These are phyloP conservation scores for Hirsutella minnesotensis DNA, from an alignment of 2,329 filamentous ascomycete species.

Conservation along the genomic window DNA sequence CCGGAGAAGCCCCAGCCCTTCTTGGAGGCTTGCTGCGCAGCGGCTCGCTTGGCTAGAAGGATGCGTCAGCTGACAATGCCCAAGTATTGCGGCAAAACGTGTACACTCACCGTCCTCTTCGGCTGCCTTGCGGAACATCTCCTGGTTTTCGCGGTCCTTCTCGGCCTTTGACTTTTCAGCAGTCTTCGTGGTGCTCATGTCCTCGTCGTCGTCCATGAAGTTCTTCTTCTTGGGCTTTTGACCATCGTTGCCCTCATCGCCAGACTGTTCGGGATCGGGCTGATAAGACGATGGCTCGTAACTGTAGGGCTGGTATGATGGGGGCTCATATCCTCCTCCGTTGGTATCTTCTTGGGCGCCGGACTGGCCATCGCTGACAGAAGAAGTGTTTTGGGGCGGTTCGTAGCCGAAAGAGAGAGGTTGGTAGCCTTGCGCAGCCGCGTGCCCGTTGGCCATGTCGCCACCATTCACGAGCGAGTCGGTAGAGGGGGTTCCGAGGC, in stretches of 20 bases:
- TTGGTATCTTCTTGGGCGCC: constrained; percentile 14
- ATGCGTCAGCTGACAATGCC: constrained; percentile 7
- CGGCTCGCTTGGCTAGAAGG: constrained; percentile 46
- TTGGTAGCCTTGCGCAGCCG: constrained; percentile 26
- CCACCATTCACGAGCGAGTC: constrained; percentile 6
- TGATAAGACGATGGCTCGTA: constrained; percentile 49
- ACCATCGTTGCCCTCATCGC: constrained; percentile 30
- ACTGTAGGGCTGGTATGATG: constrained; percentile 47
- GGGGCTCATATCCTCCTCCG: constrained; percentile 45
- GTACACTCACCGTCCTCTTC: constrained; percentile 53
- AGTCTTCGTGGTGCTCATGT: constrained; percentile 38
- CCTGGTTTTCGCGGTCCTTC: constrained; percentile 69
- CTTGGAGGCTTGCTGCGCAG: constrained; percentile 34
- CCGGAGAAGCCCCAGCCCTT: constrained; percentile 72
- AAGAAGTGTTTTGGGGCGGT: constrained; percentile 26
- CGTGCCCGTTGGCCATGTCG: constrained; percentile 7
- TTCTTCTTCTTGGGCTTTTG: constrained; percentile 61
- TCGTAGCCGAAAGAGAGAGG: constrained; percentile 39
- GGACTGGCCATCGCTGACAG: constrained; percentile 6
- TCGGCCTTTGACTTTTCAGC: constrained; percentile 52
- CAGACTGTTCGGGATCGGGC: constrained; percentile 29
- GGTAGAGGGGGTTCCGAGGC: constrained; percentile 13
- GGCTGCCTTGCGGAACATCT: constrained; percentile 74
- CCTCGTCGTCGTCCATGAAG: constrained; percentile 74
- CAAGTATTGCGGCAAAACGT: neutral